These are phyloP conservation scores for Skeletonema grethae DNA, from an alignment of 108 stramenopile genomes.

Conservation along the genomic window DNA sequence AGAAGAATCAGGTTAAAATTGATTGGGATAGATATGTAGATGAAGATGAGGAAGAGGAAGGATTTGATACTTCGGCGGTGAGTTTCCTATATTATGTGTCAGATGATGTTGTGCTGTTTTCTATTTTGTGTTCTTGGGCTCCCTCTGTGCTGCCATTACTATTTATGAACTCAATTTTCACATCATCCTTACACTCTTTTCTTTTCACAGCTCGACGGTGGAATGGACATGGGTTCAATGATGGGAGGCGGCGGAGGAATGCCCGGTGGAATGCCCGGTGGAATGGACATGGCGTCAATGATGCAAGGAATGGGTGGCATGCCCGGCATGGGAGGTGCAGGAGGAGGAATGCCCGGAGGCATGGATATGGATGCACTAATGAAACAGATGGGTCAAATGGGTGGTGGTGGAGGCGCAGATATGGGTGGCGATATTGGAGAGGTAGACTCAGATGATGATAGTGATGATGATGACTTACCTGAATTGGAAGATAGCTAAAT, in stretches of 20 bases:
- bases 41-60: slow-evolving; percentile 91
- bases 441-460: slow-evolving; percentile 62
- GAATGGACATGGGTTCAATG: slow-evolving; percentile 55
- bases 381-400: slow-evolving; percentile 32
- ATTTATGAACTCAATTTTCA: not conserved
- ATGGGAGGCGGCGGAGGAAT: slow-evolving; percentile 76
- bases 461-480: slow-evolving; percentile 78
- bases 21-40: slow-evolving; percentile 97
- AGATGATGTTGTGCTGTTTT: not conserved
- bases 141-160: not conserved
- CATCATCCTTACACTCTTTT: slow-evolving; percentile 46
- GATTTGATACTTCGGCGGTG: slow-evolving; percentile 52
- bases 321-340: slow-evolving; percentile 51
- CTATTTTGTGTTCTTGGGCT: not conserved
- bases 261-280: slow-evolving; percentile 68
- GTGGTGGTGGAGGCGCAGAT: slow-evolving; percentile 63
- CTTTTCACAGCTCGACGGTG: slow-evolving; percentile 83
- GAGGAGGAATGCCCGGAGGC: not conserved
- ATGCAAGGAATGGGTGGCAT: slow-evolving; percentile 53
- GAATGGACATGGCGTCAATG: slow-evolving; percentile 36
- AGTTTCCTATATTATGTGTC: slow-evolving; percentile 2
- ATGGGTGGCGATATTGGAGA: slow-evolving; percentile 59
- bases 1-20: slow-evolving; percentile 94
- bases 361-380: slow-evolving; percentile 20
- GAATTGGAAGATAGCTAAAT: slow-evolving; percentile 63